Percentiles rank a stretch among this genome's conserved stretches.
These are phyloP conservation scores for Aurifilum marmelostoma DNA, from an alignment of 2,329 filamentous ascomycete species.

Conservation along the genomic window DNA sequence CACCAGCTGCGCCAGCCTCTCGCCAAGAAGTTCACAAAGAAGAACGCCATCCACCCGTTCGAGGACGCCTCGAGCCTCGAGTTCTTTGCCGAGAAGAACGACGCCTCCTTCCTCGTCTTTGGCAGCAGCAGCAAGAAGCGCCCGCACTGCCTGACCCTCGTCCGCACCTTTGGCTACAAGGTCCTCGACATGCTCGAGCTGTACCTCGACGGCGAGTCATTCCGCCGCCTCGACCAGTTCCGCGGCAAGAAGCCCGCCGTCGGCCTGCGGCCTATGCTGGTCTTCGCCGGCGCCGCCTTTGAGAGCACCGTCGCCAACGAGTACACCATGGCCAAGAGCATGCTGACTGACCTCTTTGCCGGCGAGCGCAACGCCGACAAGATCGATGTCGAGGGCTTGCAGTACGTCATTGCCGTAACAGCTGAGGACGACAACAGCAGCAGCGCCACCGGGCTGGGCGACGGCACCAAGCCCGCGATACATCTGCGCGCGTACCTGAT, in stretches of 20 bases:
- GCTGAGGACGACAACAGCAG: conserved; percentile 64
- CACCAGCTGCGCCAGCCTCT: conserved; percentile 82
- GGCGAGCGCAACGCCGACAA: conserved; percentile 74
- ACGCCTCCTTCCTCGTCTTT: conserved; percentile 83
- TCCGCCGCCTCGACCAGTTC: conserved; percentile 73
- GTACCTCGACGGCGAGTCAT: conserved; percentile 74
- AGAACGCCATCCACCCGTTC: conserved; percentile 94
- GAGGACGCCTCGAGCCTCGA: conserved; percentile 86
- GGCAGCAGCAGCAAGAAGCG: conserved; percentile 90
- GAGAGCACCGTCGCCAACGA: conserved; percentile 78
- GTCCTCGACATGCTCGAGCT: conserved; percentile 95
- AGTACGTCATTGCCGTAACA: conserved; percentile 83
- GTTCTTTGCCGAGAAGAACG: conserved; percentile 97
- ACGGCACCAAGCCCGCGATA: conserved; percentile 56
- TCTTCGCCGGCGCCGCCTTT: conserved; percentile 89
- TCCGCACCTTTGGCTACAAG: conserved; percentile 82
- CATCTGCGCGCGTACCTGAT: conserved; percentile 83
- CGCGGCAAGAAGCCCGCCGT: conserved; percentile 75
- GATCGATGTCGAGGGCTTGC: conserved; percentile 92
- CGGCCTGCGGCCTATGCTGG: conserved; percentile 84
- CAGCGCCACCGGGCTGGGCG: conserved; percentile 40
- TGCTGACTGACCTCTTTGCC: conserved; percentile 90
- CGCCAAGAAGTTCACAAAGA: conserved; percentile 92
- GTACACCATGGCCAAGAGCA: conserved; percentile 83
- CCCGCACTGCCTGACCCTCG: conserved; percentile 84